Evolutionary conservation across 306 rosid genomes (phyloP).

Genomic region (Quercus bicolor): DNA sequence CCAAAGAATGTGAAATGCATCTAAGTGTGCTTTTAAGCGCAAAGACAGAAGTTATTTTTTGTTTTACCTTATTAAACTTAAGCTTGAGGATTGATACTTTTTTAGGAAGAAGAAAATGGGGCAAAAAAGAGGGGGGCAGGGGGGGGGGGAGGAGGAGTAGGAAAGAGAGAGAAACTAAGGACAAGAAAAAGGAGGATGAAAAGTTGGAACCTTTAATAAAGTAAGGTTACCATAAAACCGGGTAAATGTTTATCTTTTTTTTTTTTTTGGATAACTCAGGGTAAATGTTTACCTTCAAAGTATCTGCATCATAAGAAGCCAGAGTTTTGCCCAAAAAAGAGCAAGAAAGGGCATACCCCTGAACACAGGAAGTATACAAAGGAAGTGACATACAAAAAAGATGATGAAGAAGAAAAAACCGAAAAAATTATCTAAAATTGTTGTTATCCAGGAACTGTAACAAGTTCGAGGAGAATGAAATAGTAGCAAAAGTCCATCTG

Average conservation of each 20-base stretch:
- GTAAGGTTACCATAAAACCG: neutral
- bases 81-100: neutral
- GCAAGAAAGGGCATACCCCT: too few species aligned
- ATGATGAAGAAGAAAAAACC: too few species aligned
- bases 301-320: too few species aligned
- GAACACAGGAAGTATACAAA: too few species aligned
- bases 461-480: too few species aligned
- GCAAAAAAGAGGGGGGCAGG: too few species aligned
- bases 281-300: neutral
- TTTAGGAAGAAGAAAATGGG: neutral
- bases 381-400: too few species aligned
- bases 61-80: neutral
- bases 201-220: neutral
- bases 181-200: neutral
- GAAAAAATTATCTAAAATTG: too few species aligned
- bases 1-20: conserved; percentile 5
- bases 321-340: too few species aligned
- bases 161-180: neutral
- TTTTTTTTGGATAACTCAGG: neutral
- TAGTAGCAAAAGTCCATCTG: too few species aligned
- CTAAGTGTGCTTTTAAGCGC: neutral
- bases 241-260: neutral
- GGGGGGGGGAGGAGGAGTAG: neutral
- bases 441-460: too few species aligned
- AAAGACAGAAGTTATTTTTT: too few species aligned